phyloP scores from a whole-genome alignment of 2,329 filamentous ascomycete species.

The Cercospora sp. region DNA sequence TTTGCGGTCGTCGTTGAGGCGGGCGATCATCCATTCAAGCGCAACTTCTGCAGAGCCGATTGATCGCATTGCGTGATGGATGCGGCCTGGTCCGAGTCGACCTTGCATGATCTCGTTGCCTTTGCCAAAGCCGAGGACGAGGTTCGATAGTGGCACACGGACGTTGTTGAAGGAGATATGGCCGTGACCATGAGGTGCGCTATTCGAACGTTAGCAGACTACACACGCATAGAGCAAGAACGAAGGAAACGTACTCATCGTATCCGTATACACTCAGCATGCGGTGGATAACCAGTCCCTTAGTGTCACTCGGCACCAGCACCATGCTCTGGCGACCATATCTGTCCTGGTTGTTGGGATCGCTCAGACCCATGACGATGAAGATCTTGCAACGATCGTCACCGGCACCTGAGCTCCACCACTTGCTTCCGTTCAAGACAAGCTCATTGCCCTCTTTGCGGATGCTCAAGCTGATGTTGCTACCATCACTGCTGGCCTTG shows the following conservation, averaged over 20 bases:
- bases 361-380: constrained; percentile 94
- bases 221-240: background rate
- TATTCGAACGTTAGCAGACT: background rate
- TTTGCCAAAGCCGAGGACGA: constrained; percentile 87
- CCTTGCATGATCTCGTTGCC: constrained; percentile 99
- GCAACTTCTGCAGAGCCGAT: constrained; percentile 89
- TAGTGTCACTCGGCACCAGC: constrained; percentile 75
- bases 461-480: constrained; percentile 65
- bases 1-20: constrained; percentile 88
- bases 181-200: constrained; percentile 92
- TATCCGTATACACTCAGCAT: constrained; percentile 95
- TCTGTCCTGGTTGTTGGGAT: constrained; percentile 69
- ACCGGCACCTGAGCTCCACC: constrained; percentile 96
- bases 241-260: constrained; percentile 61
- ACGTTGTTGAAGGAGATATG: constrained; percentile 89
- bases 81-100: constrained; percentile 88
- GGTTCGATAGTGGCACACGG: constrained; percentile 75
- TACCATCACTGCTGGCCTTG: constrained; percentile 53
- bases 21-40: constrained; percentile 89
- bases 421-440: constrained; percentile 94
- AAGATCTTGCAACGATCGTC: constrained; percentile 91
- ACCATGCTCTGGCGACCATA: constrained; percentile 94
- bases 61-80: constrained; percentile 95
- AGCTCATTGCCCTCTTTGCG: constrained; percentile 81
- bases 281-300: constrained; percentile 87